Base-by-base conservation (phyloP, 768 basidiomycete genomes). In the Sarcodon aspratus region DNA sequence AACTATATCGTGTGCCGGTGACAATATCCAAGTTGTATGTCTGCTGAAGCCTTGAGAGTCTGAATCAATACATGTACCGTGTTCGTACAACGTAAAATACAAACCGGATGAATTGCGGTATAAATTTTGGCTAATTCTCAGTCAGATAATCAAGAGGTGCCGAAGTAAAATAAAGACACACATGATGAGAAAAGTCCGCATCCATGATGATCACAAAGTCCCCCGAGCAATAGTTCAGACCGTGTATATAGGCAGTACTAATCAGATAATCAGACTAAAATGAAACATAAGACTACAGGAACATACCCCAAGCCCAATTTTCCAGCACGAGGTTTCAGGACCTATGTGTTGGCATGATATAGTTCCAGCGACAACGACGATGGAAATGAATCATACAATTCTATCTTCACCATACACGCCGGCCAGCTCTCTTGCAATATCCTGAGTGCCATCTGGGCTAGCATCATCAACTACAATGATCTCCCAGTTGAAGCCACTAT, bases 131-230 rank as follows among this genome's bases (percentile, higher is more conserved):
- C 92, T 93, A 48, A 8, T 34, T 18, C 33, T 17, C 31, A n/a
- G n/a, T 11, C 9, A 32, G 15, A 21, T 31, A 34, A 32, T 35
- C 27, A 49, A 42, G 38, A 9, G 12, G 5, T 13, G 38, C 12
- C 33, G 33, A 2, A 33, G 32, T 31, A n/a, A 33, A 5, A 9
- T 17, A 12, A 10, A 43, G 5, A 67, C 85, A 42, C 66, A 91
- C 91, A 56, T 95, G 92, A 59, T 95, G 92, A 6, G 90, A 93
- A 65, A 95, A 93, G 67, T 95, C 92, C 45, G 92, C 92, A 57
- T 95, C 92, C 92, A 95, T 95, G 62, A 95, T 94, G 60, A 94
- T 88, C 17, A 93, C 89, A 67, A 93, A 95, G 65, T 90, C 88
- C 8, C 92, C 92, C 0, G 82, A 82, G 56, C 84, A 85, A 64